phyloP scores from a whole-genome alignment of 2,329 filamentous ascomycete genomes.

The Fusarium anguioides region DNA sequence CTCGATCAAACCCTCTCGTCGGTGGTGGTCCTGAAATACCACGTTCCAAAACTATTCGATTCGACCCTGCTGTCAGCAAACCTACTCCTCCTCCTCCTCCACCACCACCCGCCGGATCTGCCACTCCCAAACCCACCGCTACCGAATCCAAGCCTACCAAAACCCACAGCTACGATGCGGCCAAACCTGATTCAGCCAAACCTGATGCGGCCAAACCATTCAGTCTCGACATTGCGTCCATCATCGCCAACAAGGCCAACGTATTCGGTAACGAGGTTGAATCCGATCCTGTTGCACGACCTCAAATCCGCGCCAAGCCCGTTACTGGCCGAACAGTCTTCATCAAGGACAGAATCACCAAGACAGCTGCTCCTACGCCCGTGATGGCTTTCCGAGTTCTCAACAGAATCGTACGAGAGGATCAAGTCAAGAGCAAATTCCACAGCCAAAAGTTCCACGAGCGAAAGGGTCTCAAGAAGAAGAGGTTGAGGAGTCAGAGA shows the following conservation, averaged over 20 bases:
- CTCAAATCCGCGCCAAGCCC: constrained; percentile 47
- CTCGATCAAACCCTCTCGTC: constrained; percentile 18
- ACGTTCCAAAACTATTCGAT: no score
- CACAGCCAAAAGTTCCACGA: constrained; percentile 77
- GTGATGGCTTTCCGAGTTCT: constrained; percentile 59
- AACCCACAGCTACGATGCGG: constrained; percentile 45
- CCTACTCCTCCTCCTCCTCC: no score
- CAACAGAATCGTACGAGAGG: constrained; percentile 56
- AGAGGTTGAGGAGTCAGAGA: constrained; percentile 75
- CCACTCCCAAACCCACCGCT: no score
- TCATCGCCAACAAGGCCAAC: constrained; percentile 50
- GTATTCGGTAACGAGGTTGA: constrained; percentile 26
- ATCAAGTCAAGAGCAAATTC: constrained; percentile 68
- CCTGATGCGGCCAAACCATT: constrained; percentile 44
- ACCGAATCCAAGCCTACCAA: constrained; percentile 7
- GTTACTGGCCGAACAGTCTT: constrained; percentile 56
- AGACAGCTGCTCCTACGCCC: constrained; percentile 53
- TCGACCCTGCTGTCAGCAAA: no score
- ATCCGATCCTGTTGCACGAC: constrained; percentile 43
- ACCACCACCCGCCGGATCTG: no score
- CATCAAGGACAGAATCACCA: constrained; percentile 45
- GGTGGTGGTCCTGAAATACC: constrained; percentile 12
- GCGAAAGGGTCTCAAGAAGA: constrained; percentile 79
- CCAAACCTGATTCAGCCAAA: constrained; percentile 39
- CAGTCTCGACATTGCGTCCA: constrained; percentile 50